Base-by-base conservation (phyloP, 768 basidiomycete species). In the Daedaleopsis sinensis region DNA sequence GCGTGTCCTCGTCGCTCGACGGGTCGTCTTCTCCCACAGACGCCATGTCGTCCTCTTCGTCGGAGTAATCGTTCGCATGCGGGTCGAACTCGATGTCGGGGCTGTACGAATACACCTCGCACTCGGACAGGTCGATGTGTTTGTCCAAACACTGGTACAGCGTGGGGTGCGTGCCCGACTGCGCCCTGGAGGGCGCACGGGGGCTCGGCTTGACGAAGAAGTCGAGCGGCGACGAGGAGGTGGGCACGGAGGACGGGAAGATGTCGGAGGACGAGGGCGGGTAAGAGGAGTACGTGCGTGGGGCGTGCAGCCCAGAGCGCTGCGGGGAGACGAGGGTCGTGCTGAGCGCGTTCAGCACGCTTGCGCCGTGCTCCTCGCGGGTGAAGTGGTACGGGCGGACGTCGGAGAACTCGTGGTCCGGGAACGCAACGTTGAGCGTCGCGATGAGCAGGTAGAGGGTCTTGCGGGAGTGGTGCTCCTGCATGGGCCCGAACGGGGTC, bases 341-440 rank as follows among this genome's bases (percentile, higher is more conserved):
- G 75, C 91, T 91, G 62, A 96, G 85, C 2, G 91, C 85, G 70
- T 91, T 90, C 60, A 96, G 85, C 46, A 96, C 91, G 72, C 77
- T 82, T 3, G 91, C 90, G 36, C 82, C 82, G 42, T 80, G 88
- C 74, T 84, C 71, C 74, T 96, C 93, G 59, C 89, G 89, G 71
- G 84, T 87, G 76, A 99, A 99, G 68, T 96, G 90, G 11, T 89
- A 88, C 0, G 95, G 92, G 27, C 90, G 86, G 54, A 97, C 90
- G 73, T 93, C 90, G 8, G 93, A 92, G 79, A 98, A 99, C 71
- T 98, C 96, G 78, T 98, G 85, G 83, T 98, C 96, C 2, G 96
- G 96, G 72, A 96, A 99, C 7, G 96, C 96, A 70, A 94, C 86
- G 79, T 99, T 99, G 69, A 99, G 89, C 3, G 95, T 94, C 36